Evolutionary conservation across 2,329 filamentous ascomycete genomes (phyloP), one percentile per base, ranked within the genome.

Genomic region (Fusarium sp.): DNA sequence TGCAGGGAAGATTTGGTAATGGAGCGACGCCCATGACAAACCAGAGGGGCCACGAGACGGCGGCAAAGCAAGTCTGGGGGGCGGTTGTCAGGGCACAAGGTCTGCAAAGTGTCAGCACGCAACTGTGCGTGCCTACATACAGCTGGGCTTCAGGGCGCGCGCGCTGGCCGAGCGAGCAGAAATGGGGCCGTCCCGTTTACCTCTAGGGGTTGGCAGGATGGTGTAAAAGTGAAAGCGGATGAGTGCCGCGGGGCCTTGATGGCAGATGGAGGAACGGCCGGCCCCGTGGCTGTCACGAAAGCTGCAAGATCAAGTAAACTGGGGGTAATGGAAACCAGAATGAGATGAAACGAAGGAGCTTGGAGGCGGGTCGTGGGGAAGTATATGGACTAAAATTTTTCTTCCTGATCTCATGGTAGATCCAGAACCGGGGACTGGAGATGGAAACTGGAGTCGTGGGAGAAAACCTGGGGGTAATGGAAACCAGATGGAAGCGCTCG

Each of bases 271-370:
- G 66, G 64, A 54, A 68, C 69, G 72, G 71, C 40, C 65, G 60
- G 72, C 67, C 68, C 67, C 71, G 76, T 79, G 78, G 78, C 74
- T 77, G 74, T 76, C 72, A 69, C 68, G 76, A 74, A 66, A 72
- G 70, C 76, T 80, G 79, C 79, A 80, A 77, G 75, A 83, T 82
- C 79, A 83, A 79, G 82, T 83, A 84, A 83, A 79, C 77, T 77
- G 80, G 80, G 80, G 80, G 81, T 83, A 83, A 75, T 76, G 66
- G 66, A 73, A 66, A 72, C 69, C 47, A 52, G 66, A 71, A 63
- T 57, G 70, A 68, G 61, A 63, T 54, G 60, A 57, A 43, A 52
- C 64, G 58, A 63, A 33, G 40, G 37, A 47, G 45, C 15, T 25
- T 43, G 22, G 32, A 63, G 65, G 75, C 64, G 66, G 66, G 61